Conservation (phyloP, 1,284 basidiomycete species). For the Rhizoctonia solani region DNA sequence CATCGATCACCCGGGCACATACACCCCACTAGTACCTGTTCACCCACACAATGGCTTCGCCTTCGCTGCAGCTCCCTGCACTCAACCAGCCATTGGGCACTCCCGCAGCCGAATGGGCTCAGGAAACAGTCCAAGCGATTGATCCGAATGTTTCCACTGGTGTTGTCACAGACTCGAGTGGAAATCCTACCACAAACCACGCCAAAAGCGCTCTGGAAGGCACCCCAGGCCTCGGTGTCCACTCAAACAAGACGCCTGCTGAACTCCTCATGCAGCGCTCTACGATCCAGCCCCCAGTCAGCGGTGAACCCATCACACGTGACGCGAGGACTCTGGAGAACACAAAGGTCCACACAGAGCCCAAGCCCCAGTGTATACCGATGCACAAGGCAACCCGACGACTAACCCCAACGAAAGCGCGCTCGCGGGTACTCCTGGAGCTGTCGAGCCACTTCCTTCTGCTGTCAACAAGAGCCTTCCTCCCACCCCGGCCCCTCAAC, state of each 20-base stretch:
- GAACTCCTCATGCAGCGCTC: neutral
- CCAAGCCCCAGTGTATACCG: neutral
- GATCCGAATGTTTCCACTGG: neutral
- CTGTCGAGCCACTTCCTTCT: too few species aligned
- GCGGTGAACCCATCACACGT: neutral
- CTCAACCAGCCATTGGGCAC: constrained; percentile 8
- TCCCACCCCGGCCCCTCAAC: constrained; percentile 14
- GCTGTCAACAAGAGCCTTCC: neutral
- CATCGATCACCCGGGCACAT: neutral
- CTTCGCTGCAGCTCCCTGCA: neutral
- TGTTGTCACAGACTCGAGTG: constrained; percentile 17
- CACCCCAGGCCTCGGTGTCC: neutral
- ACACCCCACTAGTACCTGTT: neutral
- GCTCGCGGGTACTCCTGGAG: neutral
- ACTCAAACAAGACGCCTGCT: constrained; percentile 6
- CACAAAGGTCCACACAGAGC: neutral
- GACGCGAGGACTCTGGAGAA: neutral
- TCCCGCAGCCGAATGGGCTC: constrained; percentile 30
- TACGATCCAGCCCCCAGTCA: neutral
- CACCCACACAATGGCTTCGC: neutral
- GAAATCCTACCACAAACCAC: constrained; percentile 9
- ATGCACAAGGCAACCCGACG: constrained; percentile 9
- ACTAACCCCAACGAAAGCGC: constrained; percentile 9
- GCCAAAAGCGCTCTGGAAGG: constrained; percentile 6
- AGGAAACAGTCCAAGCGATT: constrained; percentile 25